Evolutionary conservation across 2,329 filamentous ascomycete species (phyloP).

Genomic region (Cercospora sp.): DNA sequence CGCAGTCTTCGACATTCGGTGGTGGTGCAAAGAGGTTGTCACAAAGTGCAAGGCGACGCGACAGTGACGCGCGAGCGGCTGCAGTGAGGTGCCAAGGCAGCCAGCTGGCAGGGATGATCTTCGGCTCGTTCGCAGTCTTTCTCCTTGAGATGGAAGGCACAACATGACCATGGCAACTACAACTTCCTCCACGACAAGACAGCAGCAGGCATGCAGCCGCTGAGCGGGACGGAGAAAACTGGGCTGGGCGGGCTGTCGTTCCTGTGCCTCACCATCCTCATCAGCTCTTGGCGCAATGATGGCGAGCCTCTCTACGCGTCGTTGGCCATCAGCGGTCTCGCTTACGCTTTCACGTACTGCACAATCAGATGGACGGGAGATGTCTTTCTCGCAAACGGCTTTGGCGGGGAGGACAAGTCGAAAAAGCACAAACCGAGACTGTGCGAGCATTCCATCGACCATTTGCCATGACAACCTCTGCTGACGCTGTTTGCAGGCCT

Average conservation of each 20-base stretch:
- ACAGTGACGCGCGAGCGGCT: constrained; percentile 1
- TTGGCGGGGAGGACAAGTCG: constrained; percentile 86
- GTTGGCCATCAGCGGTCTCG: constrained; percentile 79
- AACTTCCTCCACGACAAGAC: constrained; percentile 1
- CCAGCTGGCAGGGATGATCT: constrained; percentile 9
- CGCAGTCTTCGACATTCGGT: not conserved
- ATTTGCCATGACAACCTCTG: constrained; percentile 13
- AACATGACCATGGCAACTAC: constrained; percentile 6
- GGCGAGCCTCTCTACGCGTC: constrained; percentile 88
- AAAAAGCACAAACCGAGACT: constrained; percentile 75
- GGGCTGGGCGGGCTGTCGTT: constrained; percentile 64
- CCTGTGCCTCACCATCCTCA: constrained; percentile 70
- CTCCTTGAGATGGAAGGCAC: constrained; percentile 1
- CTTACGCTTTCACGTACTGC: constrained; percentile 77
- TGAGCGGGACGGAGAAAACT: constrained; percentile 58
- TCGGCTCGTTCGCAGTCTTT: not conserved
- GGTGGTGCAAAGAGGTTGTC: not conserved
- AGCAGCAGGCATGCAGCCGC: constrained; percentile 34
- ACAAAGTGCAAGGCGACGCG: constrained; percentile 5
- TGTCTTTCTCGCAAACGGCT: constrained; percentile 81
- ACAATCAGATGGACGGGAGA: constrained; percentile 92
- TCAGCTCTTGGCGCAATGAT: constrained; percentile 79
- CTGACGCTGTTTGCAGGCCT: constrained; percentile 56
- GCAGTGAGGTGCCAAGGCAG: constrained; percentile 4
- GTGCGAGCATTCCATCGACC: constrained; percentile 47